phyloP scores from a whole-genome alignment of 1,284 basidiomycete genomes.

The Malassezia sympodialis region DNA sequence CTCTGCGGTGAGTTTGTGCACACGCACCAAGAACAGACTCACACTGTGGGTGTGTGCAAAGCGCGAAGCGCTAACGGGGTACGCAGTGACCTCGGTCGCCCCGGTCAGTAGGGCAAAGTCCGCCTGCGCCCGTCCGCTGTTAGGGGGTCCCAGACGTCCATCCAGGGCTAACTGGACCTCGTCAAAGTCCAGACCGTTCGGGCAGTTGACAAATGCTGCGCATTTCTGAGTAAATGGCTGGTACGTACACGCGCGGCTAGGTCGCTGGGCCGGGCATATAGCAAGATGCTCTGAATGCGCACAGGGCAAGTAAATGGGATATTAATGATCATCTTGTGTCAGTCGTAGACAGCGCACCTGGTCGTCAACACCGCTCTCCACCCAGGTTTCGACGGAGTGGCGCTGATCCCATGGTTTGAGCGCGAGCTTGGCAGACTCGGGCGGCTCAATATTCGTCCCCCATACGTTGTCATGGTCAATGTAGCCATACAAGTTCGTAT shows the following conservation, averaged over 20 bases:
- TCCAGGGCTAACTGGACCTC: slow-evolving; percentile 23
- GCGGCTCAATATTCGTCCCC: slow-evolving; percentile 38
- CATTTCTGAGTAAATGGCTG: slow-evolving; percentile 19
- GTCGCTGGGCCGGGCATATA: slow-evolving; percentile 38
- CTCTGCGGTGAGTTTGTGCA: slow-evolving; percentile 3
- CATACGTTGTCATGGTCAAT: slow-evolving; percentile 38
- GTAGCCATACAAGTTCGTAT: slow-evolving; percentile 30
- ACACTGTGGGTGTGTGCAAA: slow-evolving; percentile 39
- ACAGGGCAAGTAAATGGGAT: slow-evolving; percentile 42
- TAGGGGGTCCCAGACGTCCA: slow-evolving; percentile 23
- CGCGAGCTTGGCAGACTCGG: slow-evolving; percentile 33
- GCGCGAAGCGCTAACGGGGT: slow-evolving; percentile 39
- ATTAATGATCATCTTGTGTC: slow-evolving; percentile 30
- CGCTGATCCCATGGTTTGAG: slow-evolving; percentile 45
- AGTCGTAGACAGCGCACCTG: slow-evolving; percentile 18
- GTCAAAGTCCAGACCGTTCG: slow-evolving; percentile 42
- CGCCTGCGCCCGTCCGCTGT: slow-evolving; percentile 38
- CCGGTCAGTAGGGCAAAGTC: slow-evolving; percentile 37
- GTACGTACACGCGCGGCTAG: slow-evolving; percentile 29
- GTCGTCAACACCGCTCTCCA: slow-evolving; percentile 43
- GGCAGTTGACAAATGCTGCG: slow-evolving; percentile 39
- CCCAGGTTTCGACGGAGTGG: slow-evolving; percentile 21
- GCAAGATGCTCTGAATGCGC: slow-evolving; percentile 36
- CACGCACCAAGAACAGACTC: slow-evolving; percentile 35
- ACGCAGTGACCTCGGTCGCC: slow-evolving; percentile 33